Percentiles rank a stretch among this genome's conserved stretches.
Conservation (phyloP, 208 protist genomes). For the Plasmodiophora brassicae region DNA sequence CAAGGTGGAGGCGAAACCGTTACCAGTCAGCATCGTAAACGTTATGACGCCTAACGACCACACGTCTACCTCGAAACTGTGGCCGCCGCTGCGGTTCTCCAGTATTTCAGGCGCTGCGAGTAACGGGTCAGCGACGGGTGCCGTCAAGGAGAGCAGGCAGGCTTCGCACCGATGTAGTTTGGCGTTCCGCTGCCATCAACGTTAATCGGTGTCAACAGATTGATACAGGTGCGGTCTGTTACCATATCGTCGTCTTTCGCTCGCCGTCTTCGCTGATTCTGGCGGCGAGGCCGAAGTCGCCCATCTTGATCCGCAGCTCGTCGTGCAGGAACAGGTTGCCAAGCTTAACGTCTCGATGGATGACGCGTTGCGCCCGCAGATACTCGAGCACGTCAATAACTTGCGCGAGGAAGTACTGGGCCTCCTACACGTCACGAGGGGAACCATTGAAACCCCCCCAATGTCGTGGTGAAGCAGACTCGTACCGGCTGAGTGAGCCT, state of each 20-base stretch:
- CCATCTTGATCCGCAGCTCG: constrained; percentile 77
- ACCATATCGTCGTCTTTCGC: constrained; percentile 65
- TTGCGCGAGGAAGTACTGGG: constrained; percentile 43
- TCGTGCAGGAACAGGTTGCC: constrained; percentile 87
- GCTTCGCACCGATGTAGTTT: constrained; percentile 80
- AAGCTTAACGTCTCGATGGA: constrained; percentile 92
- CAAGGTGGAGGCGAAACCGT: background rate
- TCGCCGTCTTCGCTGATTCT: constrained; percentile 80
- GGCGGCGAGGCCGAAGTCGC: constrained; percentile 85
- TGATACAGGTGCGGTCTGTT: background rate
- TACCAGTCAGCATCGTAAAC: constrained; percentile 56
- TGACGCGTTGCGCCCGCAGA: constrained; percentile 84
- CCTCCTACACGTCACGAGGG: constrained; percentile 25
- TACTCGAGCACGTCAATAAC: constrained; percentile 82
- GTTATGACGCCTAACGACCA: constrained; percentile 95
- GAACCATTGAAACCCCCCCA: background rate
- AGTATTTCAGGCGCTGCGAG: constrained; percentile 79
- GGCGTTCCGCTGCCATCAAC: constrained; percentile 82
- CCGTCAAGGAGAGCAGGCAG: too few relatives aligned
- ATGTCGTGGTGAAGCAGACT: background rate
- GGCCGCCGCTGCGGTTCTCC: constrained; percentile 57
- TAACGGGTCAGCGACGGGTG: background rate
- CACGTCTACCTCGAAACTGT: constrained; percentile 93
- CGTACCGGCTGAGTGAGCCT: constrained; percentile 10
- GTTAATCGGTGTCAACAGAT: background rate